A percentile compares a stretch with the other conserved stretches of the same genome.
Conservation (phyloP, 1,139 yeast species). For the Kluyveromyces sp. region DNA sequence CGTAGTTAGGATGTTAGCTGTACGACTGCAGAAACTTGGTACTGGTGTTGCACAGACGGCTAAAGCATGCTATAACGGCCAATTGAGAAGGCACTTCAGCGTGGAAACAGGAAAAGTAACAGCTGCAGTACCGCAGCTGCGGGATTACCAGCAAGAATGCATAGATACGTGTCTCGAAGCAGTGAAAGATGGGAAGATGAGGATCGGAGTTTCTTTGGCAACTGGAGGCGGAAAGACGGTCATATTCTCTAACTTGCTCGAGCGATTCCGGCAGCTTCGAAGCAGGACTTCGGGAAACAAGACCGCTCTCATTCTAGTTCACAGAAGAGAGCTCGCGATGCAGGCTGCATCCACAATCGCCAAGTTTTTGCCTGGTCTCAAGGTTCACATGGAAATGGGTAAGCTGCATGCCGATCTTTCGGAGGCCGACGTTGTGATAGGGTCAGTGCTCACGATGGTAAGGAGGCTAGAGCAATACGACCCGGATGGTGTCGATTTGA, state of each 20-base stretch:
- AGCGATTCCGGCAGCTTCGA: conserved; percentile 1
- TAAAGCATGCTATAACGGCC: too few relatives aligned
- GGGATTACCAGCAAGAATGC: conserved; percentile 72
- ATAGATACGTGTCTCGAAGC: conserved; percentile 49
- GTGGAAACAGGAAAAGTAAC: too few relatives aligned
- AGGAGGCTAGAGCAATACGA: conserved; percentile 51
- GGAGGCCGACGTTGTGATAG: conserved; percentile 62
- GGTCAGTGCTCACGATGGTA: conserved; percentile 64
- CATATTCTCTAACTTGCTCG: conserved; percentile 61
- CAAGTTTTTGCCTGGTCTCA: conserved; percentile 42
- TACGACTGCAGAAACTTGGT: too few relatives aligned
- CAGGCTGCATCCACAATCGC: conserved; percentile 59
- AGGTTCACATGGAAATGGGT: conserved; percentile 73
- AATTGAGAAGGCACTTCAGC: too few relatives aligned
- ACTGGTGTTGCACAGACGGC: too few relatives aligned
- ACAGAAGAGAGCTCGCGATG: conserved; percentile 66
- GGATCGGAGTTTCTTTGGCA: conserved; percentile 81
- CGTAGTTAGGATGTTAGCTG: too few relatives aligned
- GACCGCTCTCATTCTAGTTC: conserved; percentile 61
- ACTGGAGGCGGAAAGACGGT: conserved; percentile 97
- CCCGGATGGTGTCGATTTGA: conserved; percentile 50
- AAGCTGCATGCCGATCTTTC: conserved; percentile 34
- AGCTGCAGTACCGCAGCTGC: conserved; percentile 22
- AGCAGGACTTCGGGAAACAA: neutral
- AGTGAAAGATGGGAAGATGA: conserved; percentile 38